Evolutionary conservation across 306 rosid species (phyloP).

Genomic region (Begonia loranthoides): DNA sequence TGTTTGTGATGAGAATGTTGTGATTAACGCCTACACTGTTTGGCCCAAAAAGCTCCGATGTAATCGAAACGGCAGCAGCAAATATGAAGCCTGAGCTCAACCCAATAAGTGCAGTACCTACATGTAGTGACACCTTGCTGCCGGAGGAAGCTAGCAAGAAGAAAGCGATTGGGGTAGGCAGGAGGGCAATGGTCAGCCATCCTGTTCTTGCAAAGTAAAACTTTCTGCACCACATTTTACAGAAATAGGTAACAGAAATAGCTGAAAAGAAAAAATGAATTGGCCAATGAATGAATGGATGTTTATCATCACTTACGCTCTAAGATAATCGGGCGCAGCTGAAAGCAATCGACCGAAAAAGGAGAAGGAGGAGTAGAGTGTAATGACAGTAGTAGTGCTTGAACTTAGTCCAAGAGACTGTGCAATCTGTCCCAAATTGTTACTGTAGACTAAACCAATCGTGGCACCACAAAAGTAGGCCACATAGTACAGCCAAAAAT

Average conservation of each 20-base stretch:
- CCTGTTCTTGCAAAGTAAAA: slow-evolving; percentile 92
- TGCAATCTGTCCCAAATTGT: slow-evolving; percentile 89
- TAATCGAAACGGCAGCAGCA: slow-evolving; percentile 87
- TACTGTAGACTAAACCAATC: slow-evolving; percentile 91
- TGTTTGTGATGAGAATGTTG: slow-evolving; percentile 83
- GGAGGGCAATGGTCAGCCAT: slow-evolving; percentile 66
- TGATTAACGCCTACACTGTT: slow-evolving; percentile 71
- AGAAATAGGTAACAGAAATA: too few species aligned
- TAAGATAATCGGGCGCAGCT: slow-evolving; percentile 74
- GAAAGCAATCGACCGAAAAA: slow-evolving; percentile 96
- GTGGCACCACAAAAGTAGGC: slow-evolving; percentile 94
- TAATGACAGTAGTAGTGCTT: slow-evolving; percentile 44
- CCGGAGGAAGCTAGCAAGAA: slow-evolving; percentile 52
- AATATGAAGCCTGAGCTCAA: slow-evolving; percentile 90
- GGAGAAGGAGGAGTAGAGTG: slow-evolving; percentile 79
- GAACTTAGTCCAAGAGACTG: slow-evolving; percentile 64
- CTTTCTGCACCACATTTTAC: slow-evolving; percentile 30
- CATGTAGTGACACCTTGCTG: slow-evolving; percentile 22
- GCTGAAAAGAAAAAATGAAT: too few species aligned
- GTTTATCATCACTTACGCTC: slow-evolving; percentile 32
- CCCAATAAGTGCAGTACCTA: slow-evolving; percentile 73
- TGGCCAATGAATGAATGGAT: neutral
- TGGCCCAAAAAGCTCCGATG: slow-evolving; percentile 89
- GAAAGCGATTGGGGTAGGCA: slow-evolving; percentile 87
- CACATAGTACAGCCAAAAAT: slow-evolving; percentile 81